phyloP scores from a whole-genome alignment of 140 eudicot genomes.

The Oenanthe javanica region DNA sequence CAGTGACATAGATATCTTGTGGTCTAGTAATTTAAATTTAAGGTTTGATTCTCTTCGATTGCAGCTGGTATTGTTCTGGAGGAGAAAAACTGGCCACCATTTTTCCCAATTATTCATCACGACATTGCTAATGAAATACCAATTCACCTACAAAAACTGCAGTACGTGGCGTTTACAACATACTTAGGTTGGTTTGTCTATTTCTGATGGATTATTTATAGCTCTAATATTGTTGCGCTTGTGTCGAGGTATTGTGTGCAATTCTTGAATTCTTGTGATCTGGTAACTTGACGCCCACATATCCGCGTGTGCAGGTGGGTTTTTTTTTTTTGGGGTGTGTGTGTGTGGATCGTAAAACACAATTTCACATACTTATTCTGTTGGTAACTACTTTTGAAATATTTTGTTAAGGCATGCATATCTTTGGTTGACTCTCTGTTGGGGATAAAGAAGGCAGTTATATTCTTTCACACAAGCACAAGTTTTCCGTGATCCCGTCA shows the following conservation, averaged over 20 bases:
- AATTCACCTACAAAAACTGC: conserved; percentile 83
- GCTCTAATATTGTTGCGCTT: background rate
- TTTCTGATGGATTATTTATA: background rate
- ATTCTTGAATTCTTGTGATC: background rate
- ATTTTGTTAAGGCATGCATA: background rate
- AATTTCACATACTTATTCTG: no score
- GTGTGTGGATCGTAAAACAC: no score
- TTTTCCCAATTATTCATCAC: conserved; percentile 94
- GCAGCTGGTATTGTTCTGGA: conserved; percentile 98
- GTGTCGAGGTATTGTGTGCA: background rate
- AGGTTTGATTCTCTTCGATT: conserved; percentile 9
- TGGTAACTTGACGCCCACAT: background rate
- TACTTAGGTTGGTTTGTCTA: conserved; percentile 52
- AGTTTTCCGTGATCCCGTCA: background rate
- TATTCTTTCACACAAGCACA: background rate
- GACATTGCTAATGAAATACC: conserved; percentile 94
- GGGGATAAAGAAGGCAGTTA: background rate
- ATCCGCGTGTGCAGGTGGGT: background rate
- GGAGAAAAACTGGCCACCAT: conserved; percentile 98
- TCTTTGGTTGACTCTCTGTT: background rate
- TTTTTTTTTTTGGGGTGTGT: no score
- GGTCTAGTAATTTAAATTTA: conserved; percentile 7
- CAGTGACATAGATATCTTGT: background rate
- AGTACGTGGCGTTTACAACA: conserved; percentile 87
- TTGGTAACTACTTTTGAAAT: no score